These are phyloP conservation scores for Scytalidium lignicola DNA, from an alignment of 2,329 filamentous ascomycete genomes.

Conservation along the genomic window DNA sequence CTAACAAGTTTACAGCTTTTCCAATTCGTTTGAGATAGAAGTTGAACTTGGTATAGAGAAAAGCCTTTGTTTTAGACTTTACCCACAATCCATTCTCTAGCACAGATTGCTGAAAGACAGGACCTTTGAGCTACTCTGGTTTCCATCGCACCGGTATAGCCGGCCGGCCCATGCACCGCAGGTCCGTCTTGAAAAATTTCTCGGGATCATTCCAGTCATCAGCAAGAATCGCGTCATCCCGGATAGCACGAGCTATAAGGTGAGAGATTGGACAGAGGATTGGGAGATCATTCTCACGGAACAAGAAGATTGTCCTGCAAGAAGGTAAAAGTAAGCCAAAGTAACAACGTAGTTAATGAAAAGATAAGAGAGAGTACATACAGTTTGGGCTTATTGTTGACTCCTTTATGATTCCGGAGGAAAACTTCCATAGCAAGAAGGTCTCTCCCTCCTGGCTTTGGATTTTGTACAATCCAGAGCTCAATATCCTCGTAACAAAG, in stretches of 20 bases:
- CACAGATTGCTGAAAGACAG: constrained; percentile 10
- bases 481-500: background rate
- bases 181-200: too few species aligned
- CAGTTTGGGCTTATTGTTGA: background rate
- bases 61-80: background rate
- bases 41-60: constrained; percentile 6
- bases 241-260: constrained; percentile 13
- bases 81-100: background rate
- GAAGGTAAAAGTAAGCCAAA: too few species aligned
- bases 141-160: constrained; percentile 11
- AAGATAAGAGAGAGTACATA: background rate
- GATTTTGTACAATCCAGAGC: constrained; percentile 1
- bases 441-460: background rate
- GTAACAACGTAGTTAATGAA: too few species aligned
- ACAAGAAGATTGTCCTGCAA: constrained; percentile 7
- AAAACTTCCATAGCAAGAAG: background rate
- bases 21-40: constrained; percentile 4
- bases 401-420: background rate
- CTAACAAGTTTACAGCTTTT: constrained; percentile 5
- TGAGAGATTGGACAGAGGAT: constrained; percentile 19
- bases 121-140: constrained; percentile 11
- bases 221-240: constrained; percentile 13
- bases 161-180: too few species aligned
- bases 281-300: constrained; percentile 13
- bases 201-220: constrained; percentile 6